Percentiles rank a stretch among this genome's conserved stretches.
These are phyloP conservation scores for Teratosphaeria nubilosa DNA, from an alignment of 2,329 filamentous ascomycete species.

Conservation along the genomic window DNA sequence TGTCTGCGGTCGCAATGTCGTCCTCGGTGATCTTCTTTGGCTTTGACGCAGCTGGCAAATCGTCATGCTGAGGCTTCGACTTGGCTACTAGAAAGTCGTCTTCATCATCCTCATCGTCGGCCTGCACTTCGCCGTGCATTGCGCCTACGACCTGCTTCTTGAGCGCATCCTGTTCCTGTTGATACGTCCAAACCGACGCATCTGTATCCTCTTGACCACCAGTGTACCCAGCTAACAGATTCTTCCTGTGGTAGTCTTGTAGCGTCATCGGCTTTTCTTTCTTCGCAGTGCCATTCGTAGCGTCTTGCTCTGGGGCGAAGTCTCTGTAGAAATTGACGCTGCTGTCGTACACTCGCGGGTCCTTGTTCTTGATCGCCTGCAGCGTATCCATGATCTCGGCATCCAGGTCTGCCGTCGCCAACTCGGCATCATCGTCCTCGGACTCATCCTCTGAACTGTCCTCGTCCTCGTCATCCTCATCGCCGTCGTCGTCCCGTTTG, in stretches of 20 bases:
- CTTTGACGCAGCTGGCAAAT: conserved; percentile 11
- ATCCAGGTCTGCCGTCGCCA: conserved; percentile 78
- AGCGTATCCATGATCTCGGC: conserved; percentile 79
- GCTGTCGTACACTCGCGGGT: conserved; percentile 81
- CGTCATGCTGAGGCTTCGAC: conserved; percentile 32
- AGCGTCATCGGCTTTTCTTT: conserved; percentile 79
- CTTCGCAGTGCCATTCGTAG: conserved; percentile 35
- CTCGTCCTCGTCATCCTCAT: conserved; percentile 43
- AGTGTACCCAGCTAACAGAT: conserved; percentile 63
- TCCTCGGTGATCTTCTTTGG: conserved; percentile 38
- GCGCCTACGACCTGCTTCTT: conserved; percentile 69
- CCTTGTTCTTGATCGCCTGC: conserved; percentile 78
- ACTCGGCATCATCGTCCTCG: conserved; percentile 82
- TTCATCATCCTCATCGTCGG: conserved; percentile 44
- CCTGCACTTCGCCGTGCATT: conserved; percentile 57
- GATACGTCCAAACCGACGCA: conserved; percentile 58
- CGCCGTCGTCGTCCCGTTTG: conserved; percentile 30
- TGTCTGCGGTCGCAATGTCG: conserved; percentile 67
- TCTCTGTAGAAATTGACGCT: conserved; percentile 67
- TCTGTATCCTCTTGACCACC: conserved; percentile 45
- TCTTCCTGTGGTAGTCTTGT: conserved; percentile 84
- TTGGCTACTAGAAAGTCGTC: conserved; percentile 70
- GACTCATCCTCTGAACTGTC: conserved; percentile 61
- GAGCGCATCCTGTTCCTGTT: conserved; percentile 76
- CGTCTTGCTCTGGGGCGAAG: conserved; percentile 31